phyloP scores from a whole-genome alignment of 345 rosid species.

The Hevea brasiliensis region DNA sequence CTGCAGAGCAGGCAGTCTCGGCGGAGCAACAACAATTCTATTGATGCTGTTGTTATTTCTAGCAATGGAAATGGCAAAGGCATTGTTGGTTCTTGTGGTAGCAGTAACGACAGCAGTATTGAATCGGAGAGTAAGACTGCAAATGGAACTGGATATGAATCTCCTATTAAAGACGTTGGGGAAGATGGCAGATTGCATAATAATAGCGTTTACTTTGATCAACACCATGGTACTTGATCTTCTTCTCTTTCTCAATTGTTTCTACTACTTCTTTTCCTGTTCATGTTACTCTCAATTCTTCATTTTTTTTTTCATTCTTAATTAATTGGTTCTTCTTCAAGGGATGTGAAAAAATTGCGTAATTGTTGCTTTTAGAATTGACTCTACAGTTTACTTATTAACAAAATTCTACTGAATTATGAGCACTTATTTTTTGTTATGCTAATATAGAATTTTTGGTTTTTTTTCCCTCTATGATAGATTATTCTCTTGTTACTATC shows the following conservation, averaged over 20 bases:
- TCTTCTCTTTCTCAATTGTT: neutral
- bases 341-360: too few species aligned
- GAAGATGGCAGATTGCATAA: neutral
- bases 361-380: neutral
- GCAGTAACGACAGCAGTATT: neutral
- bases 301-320: neutral
- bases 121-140: neutral
- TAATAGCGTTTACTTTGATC: slow-evolving; percentile 34
- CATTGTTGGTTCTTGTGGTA: neutral
- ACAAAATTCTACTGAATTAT: too few species aligned
- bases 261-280: neutral
- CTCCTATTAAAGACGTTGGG: neutral
- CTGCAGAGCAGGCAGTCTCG: slow-evolving; percentile 13
- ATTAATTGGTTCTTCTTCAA: neutral
- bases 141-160: slow-evolving; percentile 7
- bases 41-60: neutral
- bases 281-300: neutral
- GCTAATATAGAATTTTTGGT: too few species aligned
- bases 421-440: too few species aligned
- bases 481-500: neutral
- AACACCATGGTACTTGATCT: slow-evolving; percentile 21
- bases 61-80: neutral
- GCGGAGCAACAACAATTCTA: neutral
- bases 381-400: neutral
- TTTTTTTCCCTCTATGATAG: neutral